Evolutionary conservation across 306 rosid genomes (phyloP), one percentile per base, ranked within the genome.

Genomic region (Quercus glauca): DNA sequence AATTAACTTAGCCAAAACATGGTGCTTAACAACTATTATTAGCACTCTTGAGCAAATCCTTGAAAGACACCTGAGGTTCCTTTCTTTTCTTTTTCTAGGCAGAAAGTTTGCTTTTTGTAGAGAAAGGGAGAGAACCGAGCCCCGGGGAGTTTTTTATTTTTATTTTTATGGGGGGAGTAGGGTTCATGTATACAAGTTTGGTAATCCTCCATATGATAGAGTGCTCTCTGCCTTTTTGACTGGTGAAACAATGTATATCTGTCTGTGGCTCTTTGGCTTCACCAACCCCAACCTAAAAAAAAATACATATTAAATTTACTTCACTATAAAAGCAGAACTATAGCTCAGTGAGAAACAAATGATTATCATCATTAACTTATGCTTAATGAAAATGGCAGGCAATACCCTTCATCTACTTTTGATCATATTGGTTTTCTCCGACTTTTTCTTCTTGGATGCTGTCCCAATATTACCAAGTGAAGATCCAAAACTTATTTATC

Each of bases 351-450:
- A 63, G 41, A 63, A 25, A 63, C 4, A 12, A 63, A 63, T 26
- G 15, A 63, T 63, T 63, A 14, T 64, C 21, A 64, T 29, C 43
- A 14, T 33, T 67, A 19, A 25, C 13, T 35, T n/a, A 52, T 45
- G 55, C 20, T 18, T 31, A 77, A 67, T 53, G 43, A 35, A 15
- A 77, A 77, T 68, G 80, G 75, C 80, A 69, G 67, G 56, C 69
- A 59, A 77, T n/a, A 52, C 43, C 57, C 81, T 67, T 29, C 56
- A 55, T 28, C 49, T 69, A 8, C 28, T 69, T 55, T 12, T 55
- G 75, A 35, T 77, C 9, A 19, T 77, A n/a, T 67, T 77, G 25
- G 72, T 21, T 35, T 6, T 77, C 81, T 77, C 57, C 56, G 19
- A 52, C 23, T 41, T 69, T n/a, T 2, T 69, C 74, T 77, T 17